Base-by-base conservation (phyloP, 257 asterid genomes). In the Eucommia ulmoides region DNA sequence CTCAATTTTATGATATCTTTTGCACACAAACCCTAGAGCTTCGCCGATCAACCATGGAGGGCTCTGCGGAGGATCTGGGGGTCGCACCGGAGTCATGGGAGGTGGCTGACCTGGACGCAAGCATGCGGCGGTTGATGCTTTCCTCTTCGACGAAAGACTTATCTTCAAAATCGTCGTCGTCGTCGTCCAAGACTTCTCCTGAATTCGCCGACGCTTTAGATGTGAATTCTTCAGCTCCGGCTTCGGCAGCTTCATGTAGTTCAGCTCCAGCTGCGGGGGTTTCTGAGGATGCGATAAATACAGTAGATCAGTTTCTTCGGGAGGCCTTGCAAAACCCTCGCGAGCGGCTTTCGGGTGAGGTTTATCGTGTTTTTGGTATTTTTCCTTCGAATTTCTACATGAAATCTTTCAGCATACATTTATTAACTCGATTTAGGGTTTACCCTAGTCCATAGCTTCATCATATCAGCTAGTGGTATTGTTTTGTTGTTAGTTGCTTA, bases 321-420 rank as follows among this genome's bases (percentile, higher is more conserved):
- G 99, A 92, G 62, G 99, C 99, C 47, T 61, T 92, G 60, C 99
- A 92, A 70, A 92, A 92, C 76, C 95, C 99, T 53, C 85, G 99
- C 4, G 99, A 92, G 69, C 94, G 99, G 21, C 84, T 92, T 48
- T 92, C 99, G 1, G 99, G 99, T 85, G 50, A 63, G 74, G 45
- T 11, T 24, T 42, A 53, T 15, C 18, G 26, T 8, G 10, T 35
- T 22, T 22, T 49, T 8, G 17, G 3, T 19, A 23, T 12, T 12
- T 44, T 22, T 17, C 33, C 17, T 54, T 15, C 26, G 21, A 7
- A n/a, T 15, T 21, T 53, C 9, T 12, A 20, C 2, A 19, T 7
- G 12, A 12, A 12, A 7, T 29, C 12, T 29, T 29, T 12, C 12
- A 29, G 12, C 38, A 5, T 29, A 12, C 8, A 29, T 5, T 29